phyloP scores from a whole-genome alignment of 768 basidiomycete species.

The Tricholoma bakamatsutake region DNA sequence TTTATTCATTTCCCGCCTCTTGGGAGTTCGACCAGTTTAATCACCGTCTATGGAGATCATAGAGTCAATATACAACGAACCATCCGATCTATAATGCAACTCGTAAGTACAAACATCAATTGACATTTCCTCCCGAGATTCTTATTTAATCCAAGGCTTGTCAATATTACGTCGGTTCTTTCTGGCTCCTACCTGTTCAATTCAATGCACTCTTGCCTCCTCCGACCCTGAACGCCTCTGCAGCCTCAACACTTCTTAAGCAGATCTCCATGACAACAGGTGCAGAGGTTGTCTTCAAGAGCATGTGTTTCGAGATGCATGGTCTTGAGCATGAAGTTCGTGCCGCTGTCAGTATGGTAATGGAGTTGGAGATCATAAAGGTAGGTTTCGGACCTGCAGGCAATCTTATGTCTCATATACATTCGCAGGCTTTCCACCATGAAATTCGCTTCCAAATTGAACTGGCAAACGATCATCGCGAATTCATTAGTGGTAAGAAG shows the following conservation, averaged over 20 bases:
- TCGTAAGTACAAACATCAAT: conserved; percentile 51
- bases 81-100: conserved; percentile 88
- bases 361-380: conserved; percentile 91
- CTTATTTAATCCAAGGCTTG: conserved; percentile 57
- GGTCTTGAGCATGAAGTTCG: conserved; percentile 91
- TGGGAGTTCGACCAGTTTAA: conserved; percentile 87
- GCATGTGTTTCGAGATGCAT: conserved; percentile 96
- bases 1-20: conserved; percentile 92
- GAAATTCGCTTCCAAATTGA: conserved; percentile 99
- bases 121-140: not conserved
- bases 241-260: conserved; percentile 80
- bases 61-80: conserved; percentile 93
- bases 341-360: conserved; percentile 74
- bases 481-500: conserved; percentile 99
- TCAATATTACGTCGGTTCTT: conserved; percentile 93
- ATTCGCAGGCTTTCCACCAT: conserved; percentile 77
- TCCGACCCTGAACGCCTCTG: conserved; percentile 70
- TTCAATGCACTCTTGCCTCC: conserved; percentile 90
- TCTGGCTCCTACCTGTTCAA: conserved; percentile 92
- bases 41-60: conserved; percentile 92
- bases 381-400: conserved; percentile 32
- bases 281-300: conserved; percentile 94
- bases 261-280: conserved; percentile 83
- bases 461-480: conserved; percentile 93
- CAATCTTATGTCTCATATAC: conserved; percentile 4